Evolutionary conservation across 768 basidiomycete species (phyloP).

Genomic region (Mycena amicta): DNA sequence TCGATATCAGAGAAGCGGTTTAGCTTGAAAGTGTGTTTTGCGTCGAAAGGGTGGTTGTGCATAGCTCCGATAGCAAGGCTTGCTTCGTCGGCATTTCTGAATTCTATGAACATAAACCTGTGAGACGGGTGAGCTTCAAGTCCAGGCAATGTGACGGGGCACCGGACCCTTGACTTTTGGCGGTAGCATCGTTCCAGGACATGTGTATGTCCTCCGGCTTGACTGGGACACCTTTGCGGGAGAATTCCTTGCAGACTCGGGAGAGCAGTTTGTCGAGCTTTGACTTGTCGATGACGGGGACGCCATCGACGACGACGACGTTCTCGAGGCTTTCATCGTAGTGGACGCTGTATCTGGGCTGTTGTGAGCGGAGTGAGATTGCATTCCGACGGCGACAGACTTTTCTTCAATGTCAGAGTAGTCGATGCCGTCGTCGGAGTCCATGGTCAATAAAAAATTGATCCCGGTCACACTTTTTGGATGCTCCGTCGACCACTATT

Average conservation of each 20-base stretch:
- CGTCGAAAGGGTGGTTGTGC: conserved; percentile 83
- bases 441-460: neutral
- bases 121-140: neutral
- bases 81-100: conserved; percentile 71
- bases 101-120: conserved; percentile 85
- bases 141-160: neutral
- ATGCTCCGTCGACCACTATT: neutral
- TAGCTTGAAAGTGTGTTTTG: conserved; percentile 80
- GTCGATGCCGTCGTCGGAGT: conserved; percentile 71
- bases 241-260: conserved; percentile 84
- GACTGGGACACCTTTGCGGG: conserved; percentile 75
- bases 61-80: conserved; percentile 64
- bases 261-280: conserved; percentile 82
- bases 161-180: conserved; percentile 89
- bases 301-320: conserved; percentile 88
- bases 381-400: conserved; percentile 41
- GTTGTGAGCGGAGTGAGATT: conserved; percentile 5
- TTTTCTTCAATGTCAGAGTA: conserved; percentile 88
- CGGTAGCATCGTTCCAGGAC: conserved; percentile 83
- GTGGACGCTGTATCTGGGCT: conserved; percentile 77
- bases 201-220: conserved; percentile 79
- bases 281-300: conserved; percentile 85
- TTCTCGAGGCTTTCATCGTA: conserved; percentile 89
- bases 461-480: neutral
- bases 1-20: conserved; percentile 93